Evolutionary conservation across 805 yeast species (phyloP).

Genomic region (Kodamaea fukazawae): DNA sequence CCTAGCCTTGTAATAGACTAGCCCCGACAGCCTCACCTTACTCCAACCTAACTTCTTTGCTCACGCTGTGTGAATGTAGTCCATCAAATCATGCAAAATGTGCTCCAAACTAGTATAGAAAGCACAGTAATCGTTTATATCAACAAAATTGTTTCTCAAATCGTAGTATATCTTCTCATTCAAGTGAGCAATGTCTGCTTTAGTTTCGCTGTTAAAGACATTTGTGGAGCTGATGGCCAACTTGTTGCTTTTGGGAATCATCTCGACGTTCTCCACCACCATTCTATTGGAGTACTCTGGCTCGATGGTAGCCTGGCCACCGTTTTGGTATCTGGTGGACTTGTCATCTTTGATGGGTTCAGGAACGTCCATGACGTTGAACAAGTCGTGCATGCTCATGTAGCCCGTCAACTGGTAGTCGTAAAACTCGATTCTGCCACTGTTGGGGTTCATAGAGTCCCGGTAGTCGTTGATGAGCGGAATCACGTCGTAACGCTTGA

Average conservation of each 20-base stretch:
- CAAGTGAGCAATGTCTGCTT: conserved; percentile 31
- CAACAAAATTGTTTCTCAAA: conserved; percentile 42
- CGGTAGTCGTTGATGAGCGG: conserved; percentile 26
- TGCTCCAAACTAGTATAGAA: conserved; percentile 42
- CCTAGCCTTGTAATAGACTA: too few relatives aligned
- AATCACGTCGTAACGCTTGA: conserved; percentile 34
- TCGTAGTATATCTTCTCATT: conserved; percentile 40
- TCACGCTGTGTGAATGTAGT: conserved; percentile 23
- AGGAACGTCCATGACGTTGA: conserved; percentile 43
- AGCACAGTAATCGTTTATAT: conserved; percentile 44
- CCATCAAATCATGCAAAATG: conserved; percentile 38
- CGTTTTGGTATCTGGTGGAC: not conserved
- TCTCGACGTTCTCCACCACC: conserved; percentile 4
- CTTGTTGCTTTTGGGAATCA: conserved; percentile 8
- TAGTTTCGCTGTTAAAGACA: conserved; percentile 12
- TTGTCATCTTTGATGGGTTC: conserved; percentile 27
- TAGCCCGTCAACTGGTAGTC: conserved; percentile 41
- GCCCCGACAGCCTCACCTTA: too few relatives aligned
- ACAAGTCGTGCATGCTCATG: conserved; percentile 40
- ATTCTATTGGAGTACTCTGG: conserved; percentile 4
- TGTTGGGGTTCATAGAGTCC: conserved; percentile 13
- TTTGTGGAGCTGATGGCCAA: conserved; percentile 7
- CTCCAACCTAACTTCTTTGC: too few relatives aligned
- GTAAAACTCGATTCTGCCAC: conserved; percentile 29
- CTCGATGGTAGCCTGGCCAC: not conserved